Evolutionary conservation across 306 rosid species (phyloP), one percentile per base, ranked within the genome.

Genomic region (Biancaea sappan): DNA sequence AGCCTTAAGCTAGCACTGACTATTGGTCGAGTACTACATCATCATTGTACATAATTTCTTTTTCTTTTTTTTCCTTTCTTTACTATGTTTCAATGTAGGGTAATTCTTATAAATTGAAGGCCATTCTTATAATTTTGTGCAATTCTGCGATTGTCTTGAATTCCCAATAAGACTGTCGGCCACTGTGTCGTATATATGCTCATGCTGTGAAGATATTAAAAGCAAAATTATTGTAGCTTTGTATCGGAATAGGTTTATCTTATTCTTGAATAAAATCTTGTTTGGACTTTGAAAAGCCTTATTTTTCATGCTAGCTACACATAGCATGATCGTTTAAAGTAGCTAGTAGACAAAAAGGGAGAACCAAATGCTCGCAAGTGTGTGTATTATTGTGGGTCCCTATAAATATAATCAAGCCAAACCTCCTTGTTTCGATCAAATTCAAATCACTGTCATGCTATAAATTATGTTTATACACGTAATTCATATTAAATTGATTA

Each of bases 381-480:
- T 69, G 73, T 77, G 72, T 77, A 76, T 75, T 69, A 73, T 80
- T 70, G 87, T 77, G 91, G 92, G 96, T 83, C 89, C 91, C 80
- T 25, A 10, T 69, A 28, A 38, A 58, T 70, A 80, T 66, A 64
- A 56, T 81, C 77, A 68, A 68, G 64, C 77, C 64, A 80, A 71
- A 80, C 50, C 25, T 38, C 46, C 62, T 65, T 77, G 77, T 78
- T 74, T 81, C 52, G 78, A 79, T 81, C 87, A 82, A 41, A 66
- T n/a, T 76, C 77, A 80, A 76, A 77, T 88, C 84, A 74, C 78
- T 73, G 16, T 83, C 84, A 56, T 80, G 54, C 58, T 62, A 54
- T 61, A 57, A 67, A 76, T 53, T 61, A 67, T 53, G 28, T 53
- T 69, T 79, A 59, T 73, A 60, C 56, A 73, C 73, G 63, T 72